Conservation (phyloP, 306 rosid species). For the Prinsepia uniflora region DNA sequence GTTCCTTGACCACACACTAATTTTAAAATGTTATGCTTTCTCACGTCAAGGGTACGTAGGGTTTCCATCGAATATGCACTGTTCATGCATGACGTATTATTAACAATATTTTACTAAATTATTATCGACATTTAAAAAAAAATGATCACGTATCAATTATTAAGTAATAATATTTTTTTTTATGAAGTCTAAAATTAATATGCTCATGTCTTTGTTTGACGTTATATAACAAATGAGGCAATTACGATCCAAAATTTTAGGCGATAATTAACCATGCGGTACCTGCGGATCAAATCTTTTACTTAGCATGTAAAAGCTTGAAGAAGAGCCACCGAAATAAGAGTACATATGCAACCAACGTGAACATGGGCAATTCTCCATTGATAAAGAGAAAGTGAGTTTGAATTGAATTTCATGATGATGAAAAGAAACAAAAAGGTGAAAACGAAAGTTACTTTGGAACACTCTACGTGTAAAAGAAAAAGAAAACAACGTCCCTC, state of each 20-base stretch:
- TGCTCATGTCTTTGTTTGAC: no score
- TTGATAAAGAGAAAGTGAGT: no score
- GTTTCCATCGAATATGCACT: no score
- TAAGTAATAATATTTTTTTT: no score
- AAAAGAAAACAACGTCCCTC: background rate
- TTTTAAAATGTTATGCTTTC: background rate
- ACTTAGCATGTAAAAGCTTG: background rate
- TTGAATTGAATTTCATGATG: background rate
- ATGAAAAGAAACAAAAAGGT: background rate
- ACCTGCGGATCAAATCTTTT: background rate
- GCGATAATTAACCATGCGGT: no score
- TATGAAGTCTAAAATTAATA: no score
- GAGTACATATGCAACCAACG: no score
- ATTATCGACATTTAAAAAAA: background rate
- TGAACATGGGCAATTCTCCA: no score
- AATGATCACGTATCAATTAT: no score
- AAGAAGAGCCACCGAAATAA: background rate
- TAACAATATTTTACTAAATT: background rate
- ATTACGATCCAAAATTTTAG: background rate
- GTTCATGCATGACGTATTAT: background rate
- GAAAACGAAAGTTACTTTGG: background rate
- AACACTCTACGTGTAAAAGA: background rate
- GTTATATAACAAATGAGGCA: background rate
- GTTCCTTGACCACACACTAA: no score
- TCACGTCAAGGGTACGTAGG: background rate